Base-by-base conservation (phyloP, 2,329 filamentous ascomycete species). In the Aspergillus japonicus region DNA sequence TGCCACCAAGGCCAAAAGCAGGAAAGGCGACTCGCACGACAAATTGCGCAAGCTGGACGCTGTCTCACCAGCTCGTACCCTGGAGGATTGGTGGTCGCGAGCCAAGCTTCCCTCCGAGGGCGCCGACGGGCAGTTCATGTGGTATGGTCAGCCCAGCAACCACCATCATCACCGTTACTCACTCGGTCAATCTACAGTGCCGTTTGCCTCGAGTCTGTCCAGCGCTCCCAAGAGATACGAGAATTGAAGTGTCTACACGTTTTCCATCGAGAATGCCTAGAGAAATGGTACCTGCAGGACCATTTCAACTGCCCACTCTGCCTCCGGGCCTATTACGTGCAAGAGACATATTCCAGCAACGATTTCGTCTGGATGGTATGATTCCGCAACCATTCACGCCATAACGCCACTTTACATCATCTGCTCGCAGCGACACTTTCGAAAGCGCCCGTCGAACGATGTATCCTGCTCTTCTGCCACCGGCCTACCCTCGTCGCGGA, bases 251-350 rank as follows among this genome's bases (percentile, higher is more conserved):
- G 75, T 54, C 63, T 74, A 59, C 75, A 77, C 56, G 73, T 77
- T 19, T 77, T 77, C 56, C 75, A 77, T 57, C 69, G 71, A 24
- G 74, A 76, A 55, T 77, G 75, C 54, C 62, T 77, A 24, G 75
- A 77, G 47, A 75, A 72, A 59, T 77, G 75, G 75, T 77, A 73
- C 56, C 63, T 77, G 44, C 68, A 73, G 12, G 70, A 75, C 62
- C 75, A 77, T 50, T 76, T 69, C 57, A 74, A 75, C 49, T 77
- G 75, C 50, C 75, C 74, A 19, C 65, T 77, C 29, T 77, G 75
- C 50, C 73, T 77, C 47, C 63, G 70, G 6, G 69, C 71, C 2
- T 77, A 76, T 66, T 77, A 68, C 60, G 63, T 68, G 42, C 64
- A 71, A 50, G 71, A 74, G 48, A 59, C 66, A 33, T 66, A 68